Evolutionary conservation across 768 basidiomycete species (phyloP).

Genomic region (Tricholoma flavovirens): DNA sequence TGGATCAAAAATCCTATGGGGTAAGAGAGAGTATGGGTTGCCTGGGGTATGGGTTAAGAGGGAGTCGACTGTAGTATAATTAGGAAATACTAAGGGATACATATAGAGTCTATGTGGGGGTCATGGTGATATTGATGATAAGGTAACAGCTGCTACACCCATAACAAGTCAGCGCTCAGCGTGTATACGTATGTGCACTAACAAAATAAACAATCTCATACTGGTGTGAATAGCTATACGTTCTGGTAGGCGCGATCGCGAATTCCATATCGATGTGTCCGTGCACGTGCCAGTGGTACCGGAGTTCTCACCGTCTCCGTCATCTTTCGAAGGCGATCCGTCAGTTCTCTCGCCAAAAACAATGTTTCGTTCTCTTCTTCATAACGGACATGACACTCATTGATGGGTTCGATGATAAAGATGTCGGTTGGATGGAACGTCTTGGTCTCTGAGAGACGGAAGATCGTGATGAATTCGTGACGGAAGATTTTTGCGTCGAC

Average conservation of each 20-base stretch:
- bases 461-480: conserved; percentile 62
- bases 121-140: no score
- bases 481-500: conserved; percentile 50
- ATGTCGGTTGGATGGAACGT: conserved; percentile 47
- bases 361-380: conserved; percentile 57
- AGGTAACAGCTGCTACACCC: not conserved
- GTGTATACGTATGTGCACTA: no score
- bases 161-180: no score
- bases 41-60: no score
- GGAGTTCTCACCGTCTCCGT: conserved; percentile 29
- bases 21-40: no score
- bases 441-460: conserved; percentile 42
- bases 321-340: conserved; percentile 38
- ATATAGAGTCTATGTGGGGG: no score
- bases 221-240: not conserved
- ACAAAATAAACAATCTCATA: no score
- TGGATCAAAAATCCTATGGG: no score
- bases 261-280: conserved; percentile 18
- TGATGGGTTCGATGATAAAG: conserved; percentile 45
- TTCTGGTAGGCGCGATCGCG: conserved; percentile 17
- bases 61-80: no score
- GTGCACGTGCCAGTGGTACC: conserved; percentile 10
- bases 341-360: conserved; percentile 48
- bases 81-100: no score
- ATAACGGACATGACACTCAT: conserved; percentile 42